phyloP scores from a whole-genome alignment of 805 yeast genomes.

The Saturnispora hagleri region DNA sequence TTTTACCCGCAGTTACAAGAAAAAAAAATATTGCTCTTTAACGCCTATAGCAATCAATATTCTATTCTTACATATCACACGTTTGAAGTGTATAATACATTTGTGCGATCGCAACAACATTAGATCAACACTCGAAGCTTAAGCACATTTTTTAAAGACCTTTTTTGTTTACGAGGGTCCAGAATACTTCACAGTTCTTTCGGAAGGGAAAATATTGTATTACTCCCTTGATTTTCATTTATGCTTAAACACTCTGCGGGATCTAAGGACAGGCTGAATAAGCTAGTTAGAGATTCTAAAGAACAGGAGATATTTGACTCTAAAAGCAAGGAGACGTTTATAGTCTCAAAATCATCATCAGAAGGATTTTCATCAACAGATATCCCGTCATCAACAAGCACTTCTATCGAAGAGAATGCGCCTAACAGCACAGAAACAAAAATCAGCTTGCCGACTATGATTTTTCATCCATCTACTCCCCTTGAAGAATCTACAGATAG shows the following conservation, averaged over 20 bases:
- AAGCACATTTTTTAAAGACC: background rate
- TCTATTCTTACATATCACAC: background rate
- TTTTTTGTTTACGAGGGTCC: background rate
- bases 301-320: background rate
- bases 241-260: constrained; percentile 3
- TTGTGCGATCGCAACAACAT: background rate
- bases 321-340: background rate
- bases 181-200: background rate
- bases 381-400: constrained; percentile 8
- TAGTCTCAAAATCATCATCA: constrained; percentile 12
- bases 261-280: background rate
- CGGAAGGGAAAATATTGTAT: background rate
- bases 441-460: background rate
- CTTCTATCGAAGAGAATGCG: background rate
- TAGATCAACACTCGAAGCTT: background rate
- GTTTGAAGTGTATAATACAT: background rate
- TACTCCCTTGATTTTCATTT: background rate
- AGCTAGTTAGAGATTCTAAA: background rate
- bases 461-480: background rate
- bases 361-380: constrained; percentile 10
- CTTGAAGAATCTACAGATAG: background rate
- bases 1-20: background rate
- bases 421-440: background rate
- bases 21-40: background rate
- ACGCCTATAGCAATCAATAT: background rate